A percentile compares a stretch with the other conserved stretches of the same genome.
Evolutionary conservation across 345 rosid species (phyloP).

Genomic region (Aquilaria sinensis): DNA sequence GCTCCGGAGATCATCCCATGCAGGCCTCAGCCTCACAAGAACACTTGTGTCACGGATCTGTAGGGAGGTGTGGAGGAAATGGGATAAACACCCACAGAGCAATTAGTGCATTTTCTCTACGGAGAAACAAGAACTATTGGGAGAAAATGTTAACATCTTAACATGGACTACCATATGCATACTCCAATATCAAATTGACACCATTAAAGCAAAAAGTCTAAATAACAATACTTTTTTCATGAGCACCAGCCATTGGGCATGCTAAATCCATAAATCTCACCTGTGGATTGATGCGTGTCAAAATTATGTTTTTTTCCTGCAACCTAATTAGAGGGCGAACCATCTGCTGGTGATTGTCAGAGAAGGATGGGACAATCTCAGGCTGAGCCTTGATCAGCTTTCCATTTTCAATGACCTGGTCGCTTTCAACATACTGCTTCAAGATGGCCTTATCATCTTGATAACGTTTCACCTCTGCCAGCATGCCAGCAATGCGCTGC

Average conservation of each 20-base stretch:
- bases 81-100: conserved; percentile 5
- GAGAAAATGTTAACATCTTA: conserved; percentile 6
- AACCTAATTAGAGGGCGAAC: conserved; percentile 86
- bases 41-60: conserved; percentile 99
- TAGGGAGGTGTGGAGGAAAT: neutral
- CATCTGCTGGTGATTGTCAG: conserved; percentile 66
- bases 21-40: conserved; percentile 98
- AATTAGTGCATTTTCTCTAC: conserved; percentile 8
- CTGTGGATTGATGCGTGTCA: conserved; percentile 96
- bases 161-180: neutral
- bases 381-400: conserved; percentile 67
- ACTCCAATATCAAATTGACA: neutral
- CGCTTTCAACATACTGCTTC: conserved; percentile 90
- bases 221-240: neutral
- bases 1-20: conserved; percentile 93
- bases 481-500: conserved; percentile 67
- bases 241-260: conserved; percentile 2
- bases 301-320: conserved; percentile 79
- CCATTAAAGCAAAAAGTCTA: neutral
- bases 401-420: conserved; percentile 92
- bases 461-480: conserved; percentile 79
- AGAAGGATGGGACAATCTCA: conserved; percentile 79
- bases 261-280: conserved; percentile 29
- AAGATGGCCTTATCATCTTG: conserved; percentile 87
- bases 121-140: neutral